Evolutionary conservation across 2,329 filamentous ascomycete species (phyloP).

Genomic region (Diplodia intermedia): DNA sequence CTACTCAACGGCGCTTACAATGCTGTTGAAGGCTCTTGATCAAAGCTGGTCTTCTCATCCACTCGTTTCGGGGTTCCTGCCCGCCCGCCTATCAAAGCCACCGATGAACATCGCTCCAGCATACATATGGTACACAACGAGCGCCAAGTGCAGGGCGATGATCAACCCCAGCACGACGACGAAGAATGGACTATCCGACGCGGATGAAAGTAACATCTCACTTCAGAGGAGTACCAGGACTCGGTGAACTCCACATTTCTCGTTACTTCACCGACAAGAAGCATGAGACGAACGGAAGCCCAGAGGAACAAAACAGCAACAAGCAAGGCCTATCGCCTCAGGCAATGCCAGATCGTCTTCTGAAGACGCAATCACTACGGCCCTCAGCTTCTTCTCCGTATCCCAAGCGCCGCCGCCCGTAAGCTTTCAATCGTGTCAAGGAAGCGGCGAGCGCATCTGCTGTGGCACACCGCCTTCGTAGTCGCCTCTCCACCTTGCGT

Average conservation of each 20-base stretch:
- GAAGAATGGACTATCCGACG: constrained; percentile 71
- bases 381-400: constrained; percentile 3
- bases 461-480: constrained; percentile 2
- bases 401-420: constrained; percentile 19
- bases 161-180: constrained; percentile 50
- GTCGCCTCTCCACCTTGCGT: constrained; percentile 20
- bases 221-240: constrained; percentile 86
- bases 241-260: constrained; percentile 92
- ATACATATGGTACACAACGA: constrained; percentile 35
- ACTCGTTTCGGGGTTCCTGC: no score
- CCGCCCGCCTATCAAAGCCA: no score
- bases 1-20: no score
- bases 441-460: constrained; percentile 13
- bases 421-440: constrained; percentile 23
- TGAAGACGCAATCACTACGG: constrained; percentile 24
- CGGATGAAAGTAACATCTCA: constrained; percentile 91
- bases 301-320: constrained; percentile 63
- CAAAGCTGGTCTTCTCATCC: no score
- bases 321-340: no score
- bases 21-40: no score
- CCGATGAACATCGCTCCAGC: no score
- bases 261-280: constrained; percentile 99
- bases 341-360: constrained; percentile 16
- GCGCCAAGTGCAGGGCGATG: constrained; percentile 44
- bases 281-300: constrained; percentile 91